Base-by-base conservation (phyloP, 1,284 basidiomycete genomes). In the Tetrapyrgos nigripes region DNA sequence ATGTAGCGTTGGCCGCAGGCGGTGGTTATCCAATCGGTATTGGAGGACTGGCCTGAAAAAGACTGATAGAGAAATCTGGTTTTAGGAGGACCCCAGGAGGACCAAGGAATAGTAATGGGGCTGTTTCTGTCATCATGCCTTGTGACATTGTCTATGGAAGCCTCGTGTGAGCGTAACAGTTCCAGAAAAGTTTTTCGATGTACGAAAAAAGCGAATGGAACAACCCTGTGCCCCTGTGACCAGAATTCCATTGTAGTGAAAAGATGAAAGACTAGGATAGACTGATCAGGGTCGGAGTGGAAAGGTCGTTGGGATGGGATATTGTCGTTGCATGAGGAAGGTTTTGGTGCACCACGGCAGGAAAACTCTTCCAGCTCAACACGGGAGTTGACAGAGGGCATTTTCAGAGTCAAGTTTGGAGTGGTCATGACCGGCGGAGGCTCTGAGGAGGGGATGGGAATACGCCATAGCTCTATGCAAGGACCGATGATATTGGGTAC, bases 221-320 rank as follows among this genome's bases (percentile, higher is more conserved):
- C 31, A 21, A 40, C n/a, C n/a, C n/a, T n/a, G n/a, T n/a, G n/a
- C n/a, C n/a, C n/a, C n/a, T n/a, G n/a, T n/a, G n/a, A n/a, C n/a
- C n/a, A n/a, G 46, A 6, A 40, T n/a, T 40, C 53, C 47, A 24
- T 35, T 46, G 23, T 55, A 29, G 14, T 44, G n/a, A 8, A 49
- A 10, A 59, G 44, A 44, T 59, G 58, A 19, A 59, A 59, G 4
- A 59, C 53, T 19, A 59, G 33, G 43, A 59, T 59, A 3, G 58
- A 44, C n/a, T 55, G 29, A n/a, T 9, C 4, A 5, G 58, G 48
- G 5, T 53, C 54, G 21, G 58, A 59, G n/a, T 45, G 40, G 27
- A 59, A 59, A 21, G 58, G 58, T 24, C 57, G 24, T 8, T 44
- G 28, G 40, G 31, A 47, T n/a, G n/a, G n/a, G n/a, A n/a, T n/a